Evolutionary conservation across 2,329 filamentous ascomycete genomes (phyloP).

Genomic region (Fusarium sambucinum): DNA sequence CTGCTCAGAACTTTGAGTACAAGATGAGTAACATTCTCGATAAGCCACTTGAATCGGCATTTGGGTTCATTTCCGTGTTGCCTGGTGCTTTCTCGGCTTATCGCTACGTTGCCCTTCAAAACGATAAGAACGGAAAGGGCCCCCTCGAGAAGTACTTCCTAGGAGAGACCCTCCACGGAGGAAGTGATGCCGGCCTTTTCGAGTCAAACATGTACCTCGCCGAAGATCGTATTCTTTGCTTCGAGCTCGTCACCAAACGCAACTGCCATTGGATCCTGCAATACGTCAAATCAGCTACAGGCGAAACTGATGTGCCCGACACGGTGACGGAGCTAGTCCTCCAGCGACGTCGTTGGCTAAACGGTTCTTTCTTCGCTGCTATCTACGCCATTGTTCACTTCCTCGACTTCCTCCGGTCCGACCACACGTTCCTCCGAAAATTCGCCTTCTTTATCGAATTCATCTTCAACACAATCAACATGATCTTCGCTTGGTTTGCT

Average conservation of each 20-base stretch:
- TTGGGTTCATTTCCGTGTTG: constrained; percentile 96
- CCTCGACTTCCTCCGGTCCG: constrained; percentile 94
- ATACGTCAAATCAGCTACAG: constrained; percentile 97
- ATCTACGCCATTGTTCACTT: constrained; percentile 96
- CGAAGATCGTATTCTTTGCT: constrained; percentile 98
- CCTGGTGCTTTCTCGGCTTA: constrained; percentile 99
- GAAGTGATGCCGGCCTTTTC: constrained; percentile 93
- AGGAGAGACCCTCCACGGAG: constrained; percentile 94
- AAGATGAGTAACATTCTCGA: constrained; percentile 99
- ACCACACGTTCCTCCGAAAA: constrained; percentile 89
- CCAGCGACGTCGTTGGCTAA: constrained; percentile 96
- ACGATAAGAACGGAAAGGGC: constrained; percentile 93
- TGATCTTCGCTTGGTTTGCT: constrained; percentile 99
- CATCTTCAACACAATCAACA: constrained; percentile 92
- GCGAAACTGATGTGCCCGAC: constrained; percentile 97
- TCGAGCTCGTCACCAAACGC: constrained; percentile 96
- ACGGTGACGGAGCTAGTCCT: constrained; percentile 94
- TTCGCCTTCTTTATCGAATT: constrained; percentile 93
- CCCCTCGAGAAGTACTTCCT: constrained; percentile 97
- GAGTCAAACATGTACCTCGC: constrained; percentile 99
- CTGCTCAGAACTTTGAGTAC: constrained; percentile 99
- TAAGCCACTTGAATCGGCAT: constrained; percentile 96
- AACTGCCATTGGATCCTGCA: constrained; percentile 98
- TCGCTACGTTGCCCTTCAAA: constrained; percentile 92
- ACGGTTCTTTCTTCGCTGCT: constrained; percentile 97